Evolutionary conservation across 768 basidiomycete genomes (phyloP).

Genomic region (Leucosporidium creatinivorum): DNA sequence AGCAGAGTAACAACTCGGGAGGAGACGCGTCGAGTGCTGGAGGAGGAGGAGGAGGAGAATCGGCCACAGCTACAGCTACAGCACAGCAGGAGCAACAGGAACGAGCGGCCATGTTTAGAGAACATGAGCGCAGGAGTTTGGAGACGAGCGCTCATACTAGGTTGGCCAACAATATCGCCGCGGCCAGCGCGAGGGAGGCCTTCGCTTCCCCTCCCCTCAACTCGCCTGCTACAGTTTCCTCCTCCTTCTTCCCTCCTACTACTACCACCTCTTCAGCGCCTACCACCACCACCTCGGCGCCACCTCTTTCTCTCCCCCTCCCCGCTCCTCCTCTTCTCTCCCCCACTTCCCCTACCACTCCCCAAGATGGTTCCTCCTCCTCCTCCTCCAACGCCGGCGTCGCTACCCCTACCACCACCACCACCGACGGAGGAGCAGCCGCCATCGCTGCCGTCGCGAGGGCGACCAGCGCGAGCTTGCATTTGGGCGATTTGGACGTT

Average conservation of each 20-base stretch:
- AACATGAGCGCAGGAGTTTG: conserved; percentile 24
- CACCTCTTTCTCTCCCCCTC: conserved; percentile 7
- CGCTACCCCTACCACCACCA: not conserved
- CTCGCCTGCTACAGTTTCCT: conserved; percentile 2
- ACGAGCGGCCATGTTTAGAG: conserved; percentile 18
- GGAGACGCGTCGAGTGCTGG: not conserved
- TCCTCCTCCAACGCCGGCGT: too few species aligned
- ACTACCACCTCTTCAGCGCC: not conserved
- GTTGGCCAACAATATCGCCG: conserved; percentile 3
- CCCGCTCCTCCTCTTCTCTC: conserved; percentile 15
- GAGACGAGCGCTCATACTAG: conserved; percentile 20
- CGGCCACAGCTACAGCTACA: conserved; percentile 1
- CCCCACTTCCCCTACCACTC: not conserved
- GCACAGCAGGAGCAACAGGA: conserved; percentile 22
- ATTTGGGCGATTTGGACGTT: conserved; percentile 72
- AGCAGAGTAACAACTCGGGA: conserved; percentile 3
- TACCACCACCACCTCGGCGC: not conserved
- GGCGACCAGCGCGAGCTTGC: conserved; percentile 22
- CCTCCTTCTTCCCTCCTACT: not conserved
- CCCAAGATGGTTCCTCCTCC: not conserved
- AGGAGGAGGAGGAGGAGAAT: conserved; percentile 8
- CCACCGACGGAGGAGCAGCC: not conserved
- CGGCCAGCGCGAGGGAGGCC: too few species aligned
- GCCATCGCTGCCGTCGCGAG: conserved; percentile 7
- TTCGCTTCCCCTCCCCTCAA: conserved; percentile 9